Base-by-base conservation (phyloP, 2,329 filamentous ascomycete genomes). In the Arthrocladium fulminans region DNA sequence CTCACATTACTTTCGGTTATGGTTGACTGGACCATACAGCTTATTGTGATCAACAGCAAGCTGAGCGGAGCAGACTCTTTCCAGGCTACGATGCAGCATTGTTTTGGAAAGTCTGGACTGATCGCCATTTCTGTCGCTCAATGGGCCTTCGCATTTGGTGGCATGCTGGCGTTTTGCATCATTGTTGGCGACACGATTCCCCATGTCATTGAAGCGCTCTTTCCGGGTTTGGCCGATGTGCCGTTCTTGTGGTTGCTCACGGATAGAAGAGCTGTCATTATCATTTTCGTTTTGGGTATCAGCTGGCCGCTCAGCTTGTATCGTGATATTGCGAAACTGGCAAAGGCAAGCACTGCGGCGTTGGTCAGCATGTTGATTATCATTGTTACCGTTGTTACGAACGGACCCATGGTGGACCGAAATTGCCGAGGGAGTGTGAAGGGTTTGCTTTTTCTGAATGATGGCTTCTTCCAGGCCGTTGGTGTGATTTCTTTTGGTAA, bases 1-100 rank as follows among this genome's bases (percentile, higher is more conserved):
- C 77, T 98, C 17, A 68, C 95, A 22, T 75, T 69, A 5, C 75
- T 98, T 54, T 97, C 92, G 0, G 65, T 92, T 20, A 81, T 86
- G 2, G 81, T 98, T 49, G 92, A 98, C 73, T 98, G 92, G 92
- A 98, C 92, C 3, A 96, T 98, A 58, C 83, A 88, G 39, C 76
- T 98, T 54, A 97, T 98, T 61, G 92, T 98, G 56, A 81, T 96
- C 67, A 98, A 98, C 69, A 94, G 86, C 65, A 98, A 98, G 73
- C 75, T 98, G 57, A 94, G 87, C 66, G 92, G 92, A 38, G 85
- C 88, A 48, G 85, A 88, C 65, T 94, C 86, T 48, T 98, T 97
- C 64, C 92, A 98, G 70, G 86, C 88, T 32, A 98, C 92, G 0
- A 88, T 98, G 63, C 84, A 96, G 68, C 82, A 90, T 67, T 98